Base-by-base conservation (phyloP, 192 early-diverging fungal genomes). In the Coemansia sp. region DNA sequence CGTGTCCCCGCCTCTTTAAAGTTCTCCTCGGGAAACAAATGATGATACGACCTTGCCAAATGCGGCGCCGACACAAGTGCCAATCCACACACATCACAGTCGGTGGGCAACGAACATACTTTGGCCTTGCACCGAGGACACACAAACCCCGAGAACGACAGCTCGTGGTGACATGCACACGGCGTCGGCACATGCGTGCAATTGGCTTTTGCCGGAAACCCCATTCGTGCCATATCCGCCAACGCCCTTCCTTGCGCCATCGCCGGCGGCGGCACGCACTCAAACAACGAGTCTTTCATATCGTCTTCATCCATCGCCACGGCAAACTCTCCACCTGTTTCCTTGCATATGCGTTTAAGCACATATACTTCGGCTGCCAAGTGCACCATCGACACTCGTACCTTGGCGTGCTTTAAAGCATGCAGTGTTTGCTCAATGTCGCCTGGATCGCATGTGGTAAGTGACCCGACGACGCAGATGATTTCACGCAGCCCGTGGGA, bases 371-470 rank as follows among this genome's bases (percentile, higher is more conserved):
- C 94, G 25, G 96, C 96, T 12, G 92, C 88, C 19, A 97, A 69
- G 6, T 93, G 92, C 57, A 98, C 89, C 57, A 98, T 86, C 14
- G 89, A 93, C 2, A 92, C 93, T 0, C 94, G 85, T 23, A 98
- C 88, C 38, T 83, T 75, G 25, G 94, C 87, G 6, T 68, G 55
- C 56, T 86, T 82, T 25, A 97, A 69, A 16, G 80, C 64, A 29
- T 79, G 74, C 41, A 96, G 84, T 0, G 96, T 97, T 35, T 91
- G 85, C 57, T 87, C 83, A 26, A 98, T 95, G 58, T 98, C 88
- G 2, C 90, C 92, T 4, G 96, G 96, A 71, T 98, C 96, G 67
- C 93, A 96, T 0, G 96, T 92, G 2, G 92, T 94, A 23, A 98
- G 80, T 0, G 94, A 90, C 1, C 89, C 94, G 68, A 90, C 89